phyloP scores from a whole-genome alignment of 1,139 yeast species.

The Candida sp. region DNA sequence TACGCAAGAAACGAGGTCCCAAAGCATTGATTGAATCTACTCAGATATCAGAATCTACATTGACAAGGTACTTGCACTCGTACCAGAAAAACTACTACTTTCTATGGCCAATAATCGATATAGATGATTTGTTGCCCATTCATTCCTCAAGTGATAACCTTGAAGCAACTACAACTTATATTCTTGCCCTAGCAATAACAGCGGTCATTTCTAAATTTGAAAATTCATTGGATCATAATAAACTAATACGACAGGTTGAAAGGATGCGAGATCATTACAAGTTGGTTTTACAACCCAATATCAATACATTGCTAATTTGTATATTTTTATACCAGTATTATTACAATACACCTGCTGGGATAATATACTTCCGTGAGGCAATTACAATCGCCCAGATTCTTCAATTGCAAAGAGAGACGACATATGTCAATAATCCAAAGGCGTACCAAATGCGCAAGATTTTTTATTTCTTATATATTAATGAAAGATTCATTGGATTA shows the following conservation, averaged over 20 bases:
- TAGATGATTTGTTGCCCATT: background rate
- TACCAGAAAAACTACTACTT: background rate
- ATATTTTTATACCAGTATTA: constrained; percentile 39
- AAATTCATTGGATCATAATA: background rate
- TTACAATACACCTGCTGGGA: constrained; percentile 25
- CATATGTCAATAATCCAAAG: constrained; percentile 21
- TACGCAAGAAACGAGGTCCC: constrained; percentile 39
- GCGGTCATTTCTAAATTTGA: background rate
- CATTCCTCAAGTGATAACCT: background rate
- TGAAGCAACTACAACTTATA: background rate
- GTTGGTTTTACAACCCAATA: constrained; percentile 21
- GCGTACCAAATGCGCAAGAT: constrained; percentile 26
- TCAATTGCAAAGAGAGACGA: constrained; percentile 28
- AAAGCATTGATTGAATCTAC: constrained; percentile 10
- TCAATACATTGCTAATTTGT: constrained; percentile 29
- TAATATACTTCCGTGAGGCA: constrained; percentile 31
- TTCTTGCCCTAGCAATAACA: background rate
- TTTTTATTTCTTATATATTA: constrained; percentile 28
- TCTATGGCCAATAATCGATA: background rate
- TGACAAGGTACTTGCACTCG: background rate
- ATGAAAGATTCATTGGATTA: constrained; percentile 32
- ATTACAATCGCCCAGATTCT: constrained; percentile 37
- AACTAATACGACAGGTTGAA: background rate
- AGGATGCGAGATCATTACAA: constrained; percentile 20
- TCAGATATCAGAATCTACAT: background rate